Evolutionary conservation across 208 protist species (phyloP), one percentile per base, ranked within the genome.

Genomic region (Acanthamoeba polyphaga): DNA sequence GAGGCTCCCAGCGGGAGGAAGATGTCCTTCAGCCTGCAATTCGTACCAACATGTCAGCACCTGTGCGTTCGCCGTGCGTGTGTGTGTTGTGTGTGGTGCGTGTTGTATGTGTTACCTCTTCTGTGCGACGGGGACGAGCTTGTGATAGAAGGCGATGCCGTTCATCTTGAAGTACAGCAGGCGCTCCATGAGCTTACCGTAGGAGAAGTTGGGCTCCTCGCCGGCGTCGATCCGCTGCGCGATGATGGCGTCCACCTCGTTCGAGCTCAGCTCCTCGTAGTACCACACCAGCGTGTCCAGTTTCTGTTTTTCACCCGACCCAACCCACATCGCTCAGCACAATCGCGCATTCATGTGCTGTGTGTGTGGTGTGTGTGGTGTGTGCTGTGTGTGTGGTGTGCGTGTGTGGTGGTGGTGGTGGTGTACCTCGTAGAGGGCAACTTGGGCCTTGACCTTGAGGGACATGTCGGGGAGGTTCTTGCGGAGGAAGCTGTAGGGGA

Each of bases 171-270:
- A 82, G 43, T 43, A 70, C 49, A 97, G 87, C n/a, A 94, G 3
- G 46, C 95, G 96, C 51, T 97, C 96, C 38, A 97, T 96, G 22
- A 97, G 43, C 64, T 96, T 97, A n/a, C 96, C 66, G 10, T 91
- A 91, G 60, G 84, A 70, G 62, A 97, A 53, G 6, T 72, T 93
- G 17, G 91, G 90, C 88, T 94, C 43, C 74, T 97, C 96, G 49
- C 96, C 96, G 46, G 49, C 19, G n/a, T 70, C 24, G 13, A 97
- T n/a, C 49, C 96, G 19, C 34, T 96, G 38, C 13, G 68, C 29
- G 43, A 97, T 76, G 6, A 97, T 51, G 7, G 43, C 7, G 15
- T 95, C 58, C 1, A 95, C 70, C 2, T 87, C 58, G 29, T 74
- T 24, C 10, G 32, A 55, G 19, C 60, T 32, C 29, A 96, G 51